Evolutionary conservation across 352 stramenopile genomes (phyloP), one percentile per base, ranked within the genome.

Genomic region (Pythium biforme): DNA sequence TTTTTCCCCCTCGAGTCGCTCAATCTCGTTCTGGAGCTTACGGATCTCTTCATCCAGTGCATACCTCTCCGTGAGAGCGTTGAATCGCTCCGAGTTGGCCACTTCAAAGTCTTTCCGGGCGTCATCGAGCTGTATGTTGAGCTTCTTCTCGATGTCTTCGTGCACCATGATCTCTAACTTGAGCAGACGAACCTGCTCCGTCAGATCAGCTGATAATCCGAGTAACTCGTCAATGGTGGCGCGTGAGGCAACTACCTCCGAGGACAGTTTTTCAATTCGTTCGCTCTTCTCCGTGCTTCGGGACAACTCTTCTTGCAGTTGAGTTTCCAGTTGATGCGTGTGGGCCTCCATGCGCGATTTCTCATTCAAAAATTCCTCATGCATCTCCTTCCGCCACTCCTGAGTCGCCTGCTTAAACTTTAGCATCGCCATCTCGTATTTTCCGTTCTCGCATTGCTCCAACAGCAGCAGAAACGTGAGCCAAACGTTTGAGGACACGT

Each of bases 371-470:
- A 87, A 83, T 6, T 71, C 72, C 12, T 86, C 64, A 15, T 86
- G 73, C 59, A 79, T 79, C 23, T 85, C 75, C 17, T 73, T 71
- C 3, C 81, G 77, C 58, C 81, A 80, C 15, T 75, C 66, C 6
- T 87, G 65, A 0, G 81, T 85, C 14, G 79, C 81, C 47, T 91
- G 79, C 45, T 92, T 91, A 62, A 92, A 89, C 59, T 91, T 92
- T 58, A 90, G 77, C 82, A 94, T 90, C 17, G 85, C 81, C 81
- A 94, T 92, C 47, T 94, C 83, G 68, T 94, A 94, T 37, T 88
- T 90, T 25, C 78, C 80, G 37, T 88, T 77, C 26, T 89, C 85
- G 25, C 85, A 94, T 59, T 92, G 82, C 61, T 94, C 85, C 1
- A 94, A 68, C 20, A 94, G 58, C 8, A 92, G 49, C 27, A 91